Evolutionary conservation across 1,284 basidiomycete genomes (phyloP), one percentile per base, ranked within the genome.

Genomic region (Pseudozyma tsukubaensis): DNA sequence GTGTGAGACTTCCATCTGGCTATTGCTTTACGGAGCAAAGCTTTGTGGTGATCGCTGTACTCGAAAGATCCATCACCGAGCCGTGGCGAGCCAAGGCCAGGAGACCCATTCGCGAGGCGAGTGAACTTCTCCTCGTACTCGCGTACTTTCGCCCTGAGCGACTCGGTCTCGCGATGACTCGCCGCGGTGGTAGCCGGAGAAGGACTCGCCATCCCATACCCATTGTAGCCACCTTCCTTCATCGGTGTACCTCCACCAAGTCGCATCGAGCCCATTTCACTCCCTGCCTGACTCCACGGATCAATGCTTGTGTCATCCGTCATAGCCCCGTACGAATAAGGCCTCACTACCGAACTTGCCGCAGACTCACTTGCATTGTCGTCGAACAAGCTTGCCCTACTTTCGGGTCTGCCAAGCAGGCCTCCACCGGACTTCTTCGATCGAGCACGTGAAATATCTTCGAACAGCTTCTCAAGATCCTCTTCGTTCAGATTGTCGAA

Each of bases 1-100:
- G 80, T 79, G 35, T 61, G 69, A 1, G 91, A 83, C 74, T 92
- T 89, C 96, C 96, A 99, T 74, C 89, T 90, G 72, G 91, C 90
- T 67, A 97, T 85, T 3, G 91, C 92, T 80, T 90, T 90, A 73
- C 91, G 88, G 42, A 77, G 36, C 21, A 80, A 58, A 18, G 19
- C 35, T 35, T 65, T 72, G 52, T 78, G 64, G 35, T 56, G n/a
- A 1, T 73, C 60, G 29, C 60, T 72, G 40, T 76, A 79, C 32
- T 72, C 62, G 42, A 65, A 24, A 5, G 59, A 11, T 16, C n/a
- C 56, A n/a, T 72, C 68, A n/a, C 42, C 50, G n/a, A 65, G 32
- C 2, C 54, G 62, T 21, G 64, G 61, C 34, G n/a, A n/a, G n/a
- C n/a, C n/a, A n/a, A n/a, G n/a, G n/a, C n/a, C n/a, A n/a, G n/a